These are phyloP conservation scores for Alternaria hordeiaustralica DNA, from an alignment of 2,329 filamentous ascomycete species.

Conservation along the genomic window DNA sequence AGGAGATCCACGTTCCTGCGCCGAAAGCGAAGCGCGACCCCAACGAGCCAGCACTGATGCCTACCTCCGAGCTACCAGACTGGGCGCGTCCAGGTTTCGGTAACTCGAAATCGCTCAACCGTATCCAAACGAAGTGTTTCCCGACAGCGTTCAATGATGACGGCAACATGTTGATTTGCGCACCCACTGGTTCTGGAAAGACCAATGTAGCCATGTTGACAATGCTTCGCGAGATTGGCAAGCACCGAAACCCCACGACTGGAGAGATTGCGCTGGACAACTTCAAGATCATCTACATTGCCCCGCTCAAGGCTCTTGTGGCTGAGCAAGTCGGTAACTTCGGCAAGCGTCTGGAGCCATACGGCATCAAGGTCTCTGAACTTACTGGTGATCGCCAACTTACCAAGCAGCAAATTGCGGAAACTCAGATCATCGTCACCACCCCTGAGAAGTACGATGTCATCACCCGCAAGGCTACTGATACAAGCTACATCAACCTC, in stretches of 20 bases:
- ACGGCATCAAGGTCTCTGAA: conserved; percentile 92
- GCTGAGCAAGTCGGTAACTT: conserved; percentile 99
- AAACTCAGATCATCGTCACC: conserved; percentile 97
- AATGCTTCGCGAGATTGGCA: conserved; percentile 95
- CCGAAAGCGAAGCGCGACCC: conserved; percentile 87
- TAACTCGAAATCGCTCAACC: conserved; percentile 84
- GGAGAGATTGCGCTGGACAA: conserved; percentile 95
- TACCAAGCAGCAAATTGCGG: conserved; percentile 97
- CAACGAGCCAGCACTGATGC: conserved; percentile 76
- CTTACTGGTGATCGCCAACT: conserved; percentile 96
- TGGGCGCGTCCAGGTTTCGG: conserved; percentile 91
- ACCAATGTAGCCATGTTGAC: conserved; percentile 98
- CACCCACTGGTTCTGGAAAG: conserved; percentile 95
- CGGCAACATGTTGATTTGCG: conserved; percentile 97
- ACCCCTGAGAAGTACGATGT: conserved; percentile 99
- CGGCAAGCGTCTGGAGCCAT: conserved; percentile 86
- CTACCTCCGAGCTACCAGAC: conserved; percentile 86
- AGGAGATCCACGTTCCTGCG: conserved; percentile 95
- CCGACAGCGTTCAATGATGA: conserved; percentile 91
- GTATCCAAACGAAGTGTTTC: conserved; percentile 93
- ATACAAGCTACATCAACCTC: conserved; percentile 96
- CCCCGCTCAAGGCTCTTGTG: conserved; percentile 91
- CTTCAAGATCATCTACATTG: conserved; percentile 99
- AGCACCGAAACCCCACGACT: conserved; percentile 85
- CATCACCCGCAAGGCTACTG: conserved; percentile 96